Base-by-base conservation (phyloP, 371 early-diverging fungal species). In the Zancudomyces culisetae region DNA sequence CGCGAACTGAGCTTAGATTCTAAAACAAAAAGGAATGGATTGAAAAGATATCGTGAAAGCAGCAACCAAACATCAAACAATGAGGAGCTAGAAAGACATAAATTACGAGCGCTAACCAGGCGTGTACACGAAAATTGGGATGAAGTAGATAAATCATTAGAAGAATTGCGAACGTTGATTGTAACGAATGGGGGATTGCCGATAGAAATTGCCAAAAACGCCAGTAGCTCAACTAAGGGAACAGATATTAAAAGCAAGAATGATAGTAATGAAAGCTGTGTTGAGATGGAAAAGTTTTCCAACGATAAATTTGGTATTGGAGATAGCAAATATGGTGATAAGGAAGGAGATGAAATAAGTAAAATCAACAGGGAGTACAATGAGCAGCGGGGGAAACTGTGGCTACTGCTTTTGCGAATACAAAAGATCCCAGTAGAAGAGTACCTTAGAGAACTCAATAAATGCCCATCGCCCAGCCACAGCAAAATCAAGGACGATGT, bases 401-500 rank as follows among this genome's bases (percentile, higher is more conserved):
- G 92, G 92, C 90, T 88, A 54, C 59, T 83, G 1, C 68, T 91
- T 27, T 65, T 94, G 2, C 81, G 85, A 15, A 75, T 91, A 1
- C 74, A 80, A 49, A 70, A 76, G 22, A 71, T 86, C 6, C 79
- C 80, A 22, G 76, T 84, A 0, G 66, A 75, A 24, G 87, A 83
- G 42, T 95, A 92, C 57, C 69, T 81, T 23, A 63, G 67, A 1
- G 69, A 85, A 0, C 75, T 90, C 12, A 68, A 76, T 24, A 70
- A 73, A 22, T 87, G 90, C 6, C 76, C 81, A 12, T 81, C 81
- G 20, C 43, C 62, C 0, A 71, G 78, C 27, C 79, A 80, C 39
- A 78, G 74, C 42, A 90, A 91, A 68, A 87, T 95, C 55, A 73
- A 82, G 46, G 84, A 90, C 60, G 96, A 95, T 59, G 81, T 87